Conservation (phyloP, 2,329 filamentous ascomycete genomes). For the Paraphaeosphaeria sporulosa region DNA sequence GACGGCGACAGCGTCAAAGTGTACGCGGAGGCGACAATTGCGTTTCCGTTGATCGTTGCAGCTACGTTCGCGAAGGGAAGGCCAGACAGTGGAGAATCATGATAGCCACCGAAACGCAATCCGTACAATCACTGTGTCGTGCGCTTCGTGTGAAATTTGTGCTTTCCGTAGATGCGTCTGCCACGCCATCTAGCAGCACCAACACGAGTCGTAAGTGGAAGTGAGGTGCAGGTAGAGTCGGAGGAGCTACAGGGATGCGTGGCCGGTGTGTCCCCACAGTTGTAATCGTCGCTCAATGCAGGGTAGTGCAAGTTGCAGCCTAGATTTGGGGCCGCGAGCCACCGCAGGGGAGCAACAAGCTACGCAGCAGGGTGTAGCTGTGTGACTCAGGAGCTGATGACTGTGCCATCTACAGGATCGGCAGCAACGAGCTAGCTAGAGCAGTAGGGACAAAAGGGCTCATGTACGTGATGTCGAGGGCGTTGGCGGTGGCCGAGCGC, state of each 20-base stretch:
- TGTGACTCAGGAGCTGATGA: conserved; percentile 12
- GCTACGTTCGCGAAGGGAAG: conserved; percentile 66
- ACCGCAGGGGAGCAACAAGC: background rate
- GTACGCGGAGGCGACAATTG: conserved; percentile 72
- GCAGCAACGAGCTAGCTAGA: background rate
- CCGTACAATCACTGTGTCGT: background rate
- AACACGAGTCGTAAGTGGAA: conserved; percentile 7
- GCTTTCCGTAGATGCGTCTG: background rate
- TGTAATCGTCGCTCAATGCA: background rate
- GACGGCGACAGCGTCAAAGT: conserved; percentile 89
- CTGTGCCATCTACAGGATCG: background rate
- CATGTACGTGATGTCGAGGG: conserved; percentile 5
- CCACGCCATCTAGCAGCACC: conserved; percentile 4
- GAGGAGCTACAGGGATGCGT: conserved; percentile 13
- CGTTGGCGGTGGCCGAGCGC: background rate
- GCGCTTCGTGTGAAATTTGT: background rate
- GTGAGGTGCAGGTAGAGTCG: conserved; percentile 15
- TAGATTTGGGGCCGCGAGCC: background rate
- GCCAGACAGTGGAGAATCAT: background rate
- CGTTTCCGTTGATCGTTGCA: conserved; percentile 72
- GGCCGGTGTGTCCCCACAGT: conserved; percentile 10
- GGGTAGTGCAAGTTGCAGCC: conserved; percentile 12
- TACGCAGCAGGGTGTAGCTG: background rate
- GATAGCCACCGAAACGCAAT: background rate
- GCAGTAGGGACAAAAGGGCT: background rate